A percentile compares a stretch with the other conserved stretches of the same genome.
Evolutionary conservation across 1,284 basidiomycete genomes (phyloP).

Genomic region (Rhodotorula sp.): DNA sequence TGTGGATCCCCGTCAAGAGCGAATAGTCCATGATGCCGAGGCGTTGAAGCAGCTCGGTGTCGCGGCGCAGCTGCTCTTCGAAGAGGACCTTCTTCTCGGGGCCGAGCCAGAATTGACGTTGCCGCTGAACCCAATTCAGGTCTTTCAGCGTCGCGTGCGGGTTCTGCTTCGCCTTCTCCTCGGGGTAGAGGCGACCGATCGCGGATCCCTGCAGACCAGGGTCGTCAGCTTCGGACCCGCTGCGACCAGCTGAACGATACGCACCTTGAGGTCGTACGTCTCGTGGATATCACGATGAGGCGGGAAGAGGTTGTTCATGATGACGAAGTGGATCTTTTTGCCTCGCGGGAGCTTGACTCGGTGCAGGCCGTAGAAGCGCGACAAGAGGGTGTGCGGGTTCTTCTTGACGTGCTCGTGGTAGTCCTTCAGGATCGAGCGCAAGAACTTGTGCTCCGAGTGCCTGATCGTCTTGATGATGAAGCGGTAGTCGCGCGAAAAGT

Average conservation of each 20-base stretch:
- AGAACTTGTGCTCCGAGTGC: constrained; percentile 89
- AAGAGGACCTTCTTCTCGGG: constrained; percentile 89
- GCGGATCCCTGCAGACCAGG: constrained; percentile 63
- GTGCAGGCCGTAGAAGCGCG: constrained; percentile 93
- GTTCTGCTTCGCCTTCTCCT: constrained; percentile 75
- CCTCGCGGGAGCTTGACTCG: constrained; percentile 93
- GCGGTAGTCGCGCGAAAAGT: constrained; percentile 96
- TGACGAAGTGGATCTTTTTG: constrained; percentile 96
- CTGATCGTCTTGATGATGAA: constrained; percentile 99
- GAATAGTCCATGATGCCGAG: constrained; percentile 96
- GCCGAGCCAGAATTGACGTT: constrained; percentile 76
- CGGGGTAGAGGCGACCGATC: constrained; percentile 81
- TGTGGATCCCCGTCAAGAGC: constrained; percentile 89
- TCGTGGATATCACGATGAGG: constrained; percentile 97
- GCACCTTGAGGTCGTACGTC: constrained; percentile 85
- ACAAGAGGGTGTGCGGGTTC: constrained; percentile 92
- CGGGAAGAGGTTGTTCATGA: constrained; percentile 99
- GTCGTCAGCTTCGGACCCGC: too few relatives aligned
- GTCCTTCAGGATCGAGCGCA: constrained; percentile 75
- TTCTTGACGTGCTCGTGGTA: constrained; percentile 84
- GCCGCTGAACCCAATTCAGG: constrained; percentile 88
- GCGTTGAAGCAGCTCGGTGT: constrained; percentile 77
- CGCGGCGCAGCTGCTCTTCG: constrained; percentile 82
- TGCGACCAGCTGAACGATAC: background rate
- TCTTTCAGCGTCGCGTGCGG: constrained; percentile 90